phyloP scores from a whole-genome alignment of 805 yeast species.

The Starmerella bombicola region DNA sequence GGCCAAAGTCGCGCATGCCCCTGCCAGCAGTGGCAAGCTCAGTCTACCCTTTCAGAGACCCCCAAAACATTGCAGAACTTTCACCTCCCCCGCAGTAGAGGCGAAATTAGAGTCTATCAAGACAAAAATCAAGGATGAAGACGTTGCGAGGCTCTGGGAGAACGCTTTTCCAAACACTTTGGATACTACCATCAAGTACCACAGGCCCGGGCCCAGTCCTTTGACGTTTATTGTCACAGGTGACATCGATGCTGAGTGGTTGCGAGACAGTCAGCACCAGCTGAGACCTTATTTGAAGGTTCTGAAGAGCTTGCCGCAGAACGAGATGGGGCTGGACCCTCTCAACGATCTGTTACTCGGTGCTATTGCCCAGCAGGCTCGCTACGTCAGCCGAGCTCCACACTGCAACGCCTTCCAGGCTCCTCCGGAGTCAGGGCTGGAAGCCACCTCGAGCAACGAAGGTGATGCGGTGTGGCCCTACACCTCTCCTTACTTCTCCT shows the following conservation, averaged over 20 bases:
- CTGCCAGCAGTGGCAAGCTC: constrained; percentile 45
- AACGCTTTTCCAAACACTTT: constrained; percentile 78
- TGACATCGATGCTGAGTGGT: constrained; percentile 89
- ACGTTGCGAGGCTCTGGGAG: constrained; percentile 62
- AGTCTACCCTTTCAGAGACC: constrained; percentile 69
- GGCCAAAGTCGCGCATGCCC: constrained; percentile 42
- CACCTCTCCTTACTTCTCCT: constrained; percentile 60
- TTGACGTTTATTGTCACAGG: constrained; percentile 78
- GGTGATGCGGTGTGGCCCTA: constrained; percentile 52
- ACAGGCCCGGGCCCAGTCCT: constrained; percentile 31
- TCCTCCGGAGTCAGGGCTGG: constrained; percentile 36
- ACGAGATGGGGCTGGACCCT: constrained; percentile 9
- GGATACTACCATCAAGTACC: constrained; percentile 79
- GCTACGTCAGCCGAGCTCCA: constrained; percentile 49
- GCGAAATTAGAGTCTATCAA: constrained; percentile 42
- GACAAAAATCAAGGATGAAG: constrained; percentile 42
- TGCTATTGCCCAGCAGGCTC: constrained; percentile 69
- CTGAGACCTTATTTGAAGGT: constrained; percentile 61
- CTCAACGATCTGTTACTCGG: constrained; percentile 51
- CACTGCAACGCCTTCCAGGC: constrained; percentile 91
- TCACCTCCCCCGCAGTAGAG: constrained; percentile 51
- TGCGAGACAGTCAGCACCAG: constrained; percentile 77
- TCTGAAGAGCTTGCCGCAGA: constrained; percentile 36
- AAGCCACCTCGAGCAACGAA: constrained; percentile 6
- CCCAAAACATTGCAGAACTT: constrained; percentile 56